Evolutionary conservation across 2,329 filamentous ascomycete genomes (phyloP).

Genomic region (Fusarium secorum): DNA sequence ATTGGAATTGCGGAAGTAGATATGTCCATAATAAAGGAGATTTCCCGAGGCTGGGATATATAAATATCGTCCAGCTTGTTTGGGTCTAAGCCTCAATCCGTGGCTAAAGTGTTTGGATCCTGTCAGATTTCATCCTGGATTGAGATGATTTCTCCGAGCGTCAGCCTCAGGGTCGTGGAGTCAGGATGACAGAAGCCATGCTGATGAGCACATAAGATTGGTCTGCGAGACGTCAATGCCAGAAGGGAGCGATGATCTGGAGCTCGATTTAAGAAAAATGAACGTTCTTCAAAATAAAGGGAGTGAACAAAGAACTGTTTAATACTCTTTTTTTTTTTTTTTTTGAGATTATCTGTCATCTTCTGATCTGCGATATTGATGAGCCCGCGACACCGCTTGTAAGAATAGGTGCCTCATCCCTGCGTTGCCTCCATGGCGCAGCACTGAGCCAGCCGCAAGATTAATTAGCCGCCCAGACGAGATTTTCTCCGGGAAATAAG

Average conservation of each 20-base stretch:
- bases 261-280: rapidly evolving
- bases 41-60: background rate
- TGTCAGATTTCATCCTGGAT: background rate
- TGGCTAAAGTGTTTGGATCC: background rate
- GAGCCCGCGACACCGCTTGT: background rate
- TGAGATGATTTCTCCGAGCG: background rate
- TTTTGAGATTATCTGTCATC: too few relatives aligned
- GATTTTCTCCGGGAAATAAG: background rate
- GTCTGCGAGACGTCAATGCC: background rate
- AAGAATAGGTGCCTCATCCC: background rate
- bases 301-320: rapidly evolving
- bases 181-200: background rate
- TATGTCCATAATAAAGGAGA: background rate
- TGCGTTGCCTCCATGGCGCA: background rate
- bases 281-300: background rate
- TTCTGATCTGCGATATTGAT: background rate
- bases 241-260: too few relatives aligned
- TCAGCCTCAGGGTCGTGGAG: background rate
- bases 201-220: background rate
- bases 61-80: background rate
- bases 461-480: background rate
- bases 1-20: background rate
- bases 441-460: background rate
- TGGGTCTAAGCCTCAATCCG: background rate
- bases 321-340: too few relatives aligned